Evolutionary conservation across 768 basidiomycete genomes (phyloP).

Genomic region (Suillus lakei): DNA sequence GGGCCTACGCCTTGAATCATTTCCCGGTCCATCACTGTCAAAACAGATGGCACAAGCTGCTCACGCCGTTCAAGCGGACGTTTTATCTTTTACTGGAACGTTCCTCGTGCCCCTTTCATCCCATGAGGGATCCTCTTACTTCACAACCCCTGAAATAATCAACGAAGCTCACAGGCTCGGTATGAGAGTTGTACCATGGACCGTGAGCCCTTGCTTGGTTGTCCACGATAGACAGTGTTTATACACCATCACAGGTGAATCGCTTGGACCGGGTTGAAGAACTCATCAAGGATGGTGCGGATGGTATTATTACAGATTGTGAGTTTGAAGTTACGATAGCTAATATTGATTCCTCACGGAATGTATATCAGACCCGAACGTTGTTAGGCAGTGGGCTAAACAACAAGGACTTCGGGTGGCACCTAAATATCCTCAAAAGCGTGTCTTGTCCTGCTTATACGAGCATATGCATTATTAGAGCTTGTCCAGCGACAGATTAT

Average conservation of each 20-base stretch:
- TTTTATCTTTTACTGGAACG: conserved; percentile 65
- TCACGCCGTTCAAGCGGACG: conserved; percentile 60
- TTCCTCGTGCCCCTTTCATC: conserved; percentile 44
- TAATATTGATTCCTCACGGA: not conserved
- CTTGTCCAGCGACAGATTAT: no score
- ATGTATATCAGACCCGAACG: conserved; percentile 50
- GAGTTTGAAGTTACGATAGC: conserved; percentile 12
- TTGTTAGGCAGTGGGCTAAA: conserved; percentile 60
- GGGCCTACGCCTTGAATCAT: conserved; percentile 64
- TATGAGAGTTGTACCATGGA: conserved; percentile 74
- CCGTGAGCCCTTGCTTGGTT: conserved; percentile 46
- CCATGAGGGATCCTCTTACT: conserved; percentile 51
- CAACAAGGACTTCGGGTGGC: conserved; percentile 57
- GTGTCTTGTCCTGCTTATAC: conserved; percentile 65
- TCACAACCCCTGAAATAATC: conserved; percentile 74
- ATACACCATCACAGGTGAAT: conserved; percentile 52
- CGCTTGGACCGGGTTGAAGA: conserved; percentile 63
- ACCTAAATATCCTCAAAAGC: conserved; percentile 60
- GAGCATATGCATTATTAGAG: conserved; percentile 48
- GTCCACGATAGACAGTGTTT: no score
- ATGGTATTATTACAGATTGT: conserved; percentile 83
- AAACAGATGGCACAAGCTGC: conserved; percentile 73
- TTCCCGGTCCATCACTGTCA: conserved; percentile 62
- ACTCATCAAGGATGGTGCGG: conserved; percentile 62
- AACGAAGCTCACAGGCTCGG: conserved; percentile 65